Percentiles rank a stretch among this genome's conserved stretches.
Conservation (phyloP, 305 asterid genomes). For the Solanum hybrid region DNA sequence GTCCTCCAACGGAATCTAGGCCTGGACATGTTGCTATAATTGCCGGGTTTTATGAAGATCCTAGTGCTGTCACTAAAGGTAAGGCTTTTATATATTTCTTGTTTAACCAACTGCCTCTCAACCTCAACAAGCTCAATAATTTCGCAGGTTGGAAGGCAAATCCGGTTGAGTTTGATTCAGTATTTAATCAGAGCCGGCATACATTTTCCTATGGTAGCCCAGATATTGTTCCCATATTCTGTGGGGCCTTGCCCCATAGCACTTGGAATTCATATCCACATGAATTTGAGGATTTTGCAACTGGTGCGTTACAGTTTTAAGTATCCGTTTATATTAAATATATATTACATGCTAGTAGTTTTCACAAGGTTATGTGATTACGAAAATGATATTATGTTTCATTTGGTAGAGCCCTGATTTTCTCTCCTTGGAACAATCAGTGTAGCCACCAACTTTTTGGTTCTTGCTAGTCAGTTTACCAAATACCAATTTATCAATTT, state of each 20-base stretch:
- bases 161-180: conserved; percentile 98
- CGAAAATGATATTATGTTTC: background rate
- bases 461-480: background rate
- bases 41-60: conserved; percentile 99
- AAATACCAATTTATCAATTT: conserved; percentile 10
- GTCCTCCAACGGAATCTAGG: conserved; percentile 97
- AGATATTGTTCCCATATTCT: conserved; percentile 85
- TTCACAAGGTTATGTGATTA: background rate
- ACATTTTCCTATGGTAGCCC: conserved; percentile 95
- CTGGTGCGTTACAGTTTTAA: conserved; percentile 46
- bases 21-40: conserved; percentile 98
- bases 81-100: background rate
- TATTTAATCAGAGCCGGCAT: conserved; percentile 87
- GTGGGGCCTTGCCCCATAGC: conserved; percentile 81
- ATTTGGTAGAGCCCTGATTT: background rate
- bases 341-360: background rate
- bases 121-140: background rate
- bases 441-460: conserved; percentile 2
- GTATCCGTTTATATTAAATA: background rate
- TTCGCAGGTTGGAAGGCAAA: conserved; percentile 88
- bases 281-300: conserved; percentile 90
- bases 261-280: conserved; percentile 85
- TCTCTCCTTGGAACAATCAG: background rate
- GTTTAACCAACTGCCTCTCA: conserved; percentile 7
- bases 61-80: conserved; percentile 99